phyloP scores from a whole-genome alignment of 2,329 filamentous ascomycete genomes.

The Apiospora sp. region DNA sequence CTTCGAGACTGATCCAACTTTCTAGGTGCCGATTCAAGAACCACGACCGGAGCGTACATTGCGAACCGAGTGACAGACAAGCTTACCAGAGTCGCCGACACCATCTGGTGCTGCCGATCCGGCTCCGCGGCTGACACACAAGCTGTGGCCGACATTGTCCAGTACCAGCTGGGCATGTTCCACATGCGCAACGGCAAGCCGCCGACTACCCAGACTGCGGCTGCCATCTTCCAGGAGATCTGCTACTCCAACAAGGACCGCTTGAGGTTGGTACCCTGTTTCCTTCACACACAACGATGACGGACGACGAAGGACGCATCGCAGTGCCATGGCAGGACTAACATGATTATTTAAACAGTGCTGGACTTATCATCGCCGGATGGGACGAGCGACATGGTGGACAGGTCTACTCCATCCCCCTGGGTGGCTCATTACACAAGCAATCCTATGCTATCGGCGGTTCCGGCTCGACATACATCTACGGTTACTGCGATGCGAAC shows the following conservation, averaged over 20 bases:
- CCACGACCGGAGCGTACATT: conserved; percentile 97
- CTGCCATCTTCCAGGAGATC: conserved; percentile 95
- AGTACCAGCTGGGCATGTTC: conserved; percentile 94
- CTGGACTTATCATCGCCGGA: conserved; percentile 97
- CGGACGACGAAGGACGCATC: conserved; percentile 23
- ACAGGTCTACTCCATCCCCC: conserved; percentile 95
- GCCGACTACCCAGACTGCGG: conserved; percentile 93
- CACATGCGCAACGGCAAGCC: conserved; percentile 87
- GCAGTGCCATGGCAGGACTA: background rate
- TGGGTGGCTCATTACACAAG: conserved; percentile 97
- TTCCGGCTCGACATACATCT: conserved; percentile 98
- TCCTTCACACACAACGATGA: background rate
- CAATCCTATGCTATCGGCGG: conserved; percentile 95
- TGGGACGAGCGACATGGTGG: conserved; percentile 95
- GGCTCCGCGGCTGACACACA: conserved; percentile 98
- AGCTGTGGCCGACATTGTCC: conserved; percentile 96
- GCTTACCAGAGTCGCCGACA: conserved; percentile 97
- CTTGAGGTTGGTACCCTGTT: conserved; percentile 71
- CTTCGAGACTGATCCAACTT: background rate
- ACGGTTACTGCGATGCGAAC: conserved; percentile 96
- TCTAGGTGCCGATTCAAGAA: conserved; percentile 89
- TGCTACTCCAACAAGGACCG: conserved; percentile 98
- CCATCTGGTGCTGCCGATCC: conserved; percentile 99
- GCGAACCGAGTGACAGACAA: conserved; percentile 99
- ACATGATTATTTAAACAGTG: conserved; percentile 58